Evolutionary conservation across 2,329 filamentous ascomycete genomes (phyloP), one percentile per base, ranked within the genome.

Genomic region (Penicillium sp.): DNA sequence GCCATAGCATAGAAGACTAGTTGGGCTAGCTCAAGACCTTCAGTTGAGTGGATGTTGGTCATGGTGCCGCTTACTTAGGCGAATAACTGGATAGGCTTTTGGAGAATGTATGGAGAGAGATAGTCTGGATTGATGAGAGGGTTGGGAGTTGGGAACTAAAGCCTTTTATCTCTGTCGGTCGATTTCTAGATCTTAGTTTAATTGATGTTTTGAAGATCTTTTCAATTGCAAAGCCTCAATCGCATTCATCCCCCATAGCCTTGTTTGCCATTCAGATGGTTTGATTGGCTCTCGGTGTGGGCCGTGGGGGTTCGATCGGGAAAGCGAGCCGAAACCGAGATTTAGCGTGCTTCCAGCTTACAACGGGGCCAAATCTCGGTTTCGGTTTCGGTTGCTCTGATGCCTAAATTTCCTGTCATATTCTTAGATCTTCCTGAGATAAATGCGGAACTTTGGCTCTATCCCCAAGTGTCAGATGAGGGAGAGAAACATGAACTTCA

Each of bases 21-120:
- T 19, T 62, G 25, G 14, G 59, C 59, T 9, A 62, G 45, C 47
- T 62, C 59, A 11, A 62, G 54, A 6, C 35, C 49, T 43, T 62
- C 59, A 0, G 54, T 55, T 26, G 59, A 51, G 35, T 29, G 25
- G 16, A 25, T 37, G 21, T 29, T 49, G 11, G 51, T 33, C 59
- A 59, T 62, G 19, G 10, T 53, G 27, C 35, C 16, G n/a, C n/a
- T 19, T 35, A 14, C 3, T 35, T 19, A 39, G 2, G 33, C 7
- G n/a, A n/a, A n/a, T n/a, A 37, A n/a, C 5, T 37, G 14, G 4
- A 37, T 7, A n/a, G 14, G 14, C 2, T 37, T 14, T 7, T 37
- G 14, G 7, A 35, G 5, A 35, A n/a, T 37, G 6, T 37, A 3
- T 16, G 33, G 2, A 16, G 16, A 5, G 11, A 2, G 19, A 39